Base-by-base conservation (phyloP, 2,329 filamentous ascomycete species). In the Cladosporium sp. region DNA sequence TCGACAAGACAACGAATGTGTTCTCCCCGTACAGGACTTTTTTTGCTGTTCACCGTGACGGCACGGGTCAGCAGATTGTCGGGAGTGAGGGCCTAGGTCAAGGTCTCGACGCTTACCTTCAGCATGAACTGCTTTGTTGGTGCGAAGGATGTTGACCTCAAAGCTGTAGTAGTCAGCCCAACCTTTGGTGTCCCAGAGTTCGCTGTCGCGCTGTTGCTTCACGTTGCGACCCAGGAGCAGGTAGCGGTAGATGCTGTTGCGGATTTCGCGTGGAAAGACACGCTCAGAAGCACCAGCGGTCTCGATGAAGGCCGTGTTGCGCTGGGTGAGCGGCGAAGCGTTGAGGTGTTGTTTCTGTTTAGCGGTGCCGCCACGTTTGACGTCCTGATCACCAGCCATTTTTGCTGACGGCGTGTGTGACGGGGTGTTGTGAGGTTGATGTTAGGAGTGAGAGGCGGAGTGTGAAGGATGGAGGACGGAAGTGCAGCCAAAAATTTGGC, bases 1-100 rank as follows among this genome's bases (percentile, higher is more conserved):
- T 34, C 5, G 53, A 57, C 28, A 57, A 14, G 7, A 57, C 53
- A n/a, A 23, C 56, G 64, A 73, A 69, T 1, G 49, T 65, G 61
- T 72, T 73, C 48, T 69, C 67, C 13, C 65, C 65, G 54, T 73
- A 72, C 3, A 75, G 66, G 16, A 75, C 66, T 0, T 61, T 57
- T 13, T 32, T 66, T 10, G 69, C 72, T 59, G 75, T n/a, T 26
- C 23, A 53, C 14, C 18, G 25, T 10, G 23, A 51, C 7, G 2
- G 25, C 23, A 16, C 23, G 11, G n/a, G n/a, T 48, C n/a, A 48
- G 43, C n/a, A 7, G 23, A n/a, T 21, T 8, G 18, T n/a, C 13
- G 13, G 14, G 39, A n/a, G 18, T 46, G 39, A n/a, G 18, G 39
- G 14, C 8, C 21, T 28, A 28, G 28, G 28, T 28, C 28, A 28